Evolutionary conservation across 2,329 filamentous ascomycete species (phyloP), one percentile per base, ranked within the genome.

Genomic region (Diplodia seriata): DNA sequence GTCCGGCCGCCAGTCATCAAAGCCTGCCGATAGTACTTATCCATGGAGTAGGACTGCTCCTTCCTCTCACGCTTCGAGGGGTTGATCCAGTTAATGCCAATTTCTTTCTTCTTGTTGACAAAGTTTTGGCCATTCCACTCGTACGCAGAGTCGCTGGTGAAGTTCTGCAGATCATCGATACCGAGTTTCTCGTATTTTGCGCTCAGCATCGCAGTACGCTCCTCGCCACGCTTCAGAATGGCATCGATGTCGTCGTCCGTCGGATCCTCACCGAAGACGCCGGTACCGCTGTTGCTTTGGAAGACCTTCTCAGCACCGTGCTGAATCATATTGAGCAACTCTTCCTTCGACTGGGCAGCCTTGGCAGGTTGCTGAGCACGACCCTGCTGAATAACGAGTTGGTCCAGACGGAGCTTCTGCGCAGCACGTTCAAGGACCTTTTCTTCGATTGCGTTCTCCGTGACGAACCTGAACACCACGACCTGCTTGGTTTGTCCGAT

Each of bases 61-160:
- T 98, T 99, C 75, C 95, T 92, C 82, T 99, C 96, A 79, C 95
- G 94, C 85, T 99, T 99, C 18, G 94, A 90, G 2, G 95, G 96
- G 74, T 99, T 97, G 82, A 99, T 99, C 96, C 96, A 99, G 75
- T 85, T 94, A 71, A 97, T 87, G 59, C 92, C 93, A 70, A 97
- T 92, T 61, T 97, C 93, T 79, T 96, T 97, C 82, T 96, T 96
- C 76, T 81, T 82, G 20, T 90, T 88, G 65, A 93, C 92, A 78
- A 99, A 99, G 74, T 94, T 94, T 81, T 98, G 90, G 56, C 95
- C 95, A 71, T 99, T 99, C 96, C 96, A 99, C 77, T 98, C 95
- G 75, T 99, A 99, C 0, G 96, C 94, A 66, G 93, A 97, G 74
- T 99, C 95, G 0, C 94, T 97, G 1, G 91, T 95, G 80, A 99